A percentile compares a stretch with the other conserved stretches of the same genome.
Conservation (phyloP, 768 basidiomycete species). For the Xanthoconium stramineum region DNA sequence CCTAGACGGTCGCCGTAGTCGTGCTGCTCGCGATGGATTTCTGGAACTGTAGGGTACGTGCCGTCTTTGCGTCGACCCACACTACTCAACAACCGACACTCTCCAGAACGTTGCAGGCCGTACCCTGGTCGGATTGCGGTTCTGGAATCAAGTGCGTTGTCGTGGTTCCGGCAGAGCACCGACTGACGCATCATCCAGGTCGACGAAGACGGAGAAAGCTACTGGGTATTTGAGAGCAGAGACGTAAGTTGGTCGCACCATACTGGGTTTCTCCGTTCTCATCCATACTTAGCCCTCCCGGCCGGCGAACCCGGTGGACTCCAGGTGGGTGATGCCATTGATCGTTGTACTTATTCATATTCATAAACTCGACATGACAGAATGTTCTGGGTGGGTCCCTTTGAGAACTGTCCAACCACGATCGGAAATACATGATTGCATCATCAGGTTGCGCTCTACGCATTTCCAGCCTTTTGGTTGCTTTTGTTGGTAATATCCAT, state of each 20-base stretch:
- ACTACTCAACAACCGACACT: constrained; percentile 2
- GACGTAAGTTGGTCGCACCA: constrained; percentile 58
- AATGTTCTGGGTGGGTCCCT: constrained; percentile 82
- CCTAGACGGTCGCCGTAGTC: constrained; percentile 84
- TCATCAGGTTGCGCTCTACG: constrained; percentile 78
- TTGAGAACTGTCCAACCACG: constrained; percentile 4
- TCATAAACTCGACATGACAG: constrained; percentile 37
- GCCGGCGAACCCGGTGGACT: constrained; percentile 85
- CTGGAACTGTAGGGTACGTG: constrained; percentile 88
- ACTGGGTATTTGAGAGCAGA: constrained; percentile 97
- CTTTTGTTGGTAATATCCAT: constrained; percentile 85
- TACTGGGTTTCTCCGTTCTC: constrained; percentile 6
- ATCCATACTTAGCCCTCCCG: constrained; percentile 63
- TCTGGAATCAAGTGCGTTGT: constrained; percentile 84
- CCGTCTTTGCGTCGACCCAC: background rate
- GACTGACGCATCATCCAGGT: constrained; percentile 47
- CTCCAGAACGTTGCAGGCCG: constrained; percentile 88
- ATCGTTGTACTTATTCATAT: constrained; percentile 1
- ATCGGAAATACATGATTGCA: constrained; percentile 14
- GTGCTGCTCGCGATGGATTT: constrained; percentile 96
- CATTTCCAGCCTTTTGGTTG: constrained; percentile 86
- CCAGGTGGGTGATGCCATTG: constrained; percentile 53
- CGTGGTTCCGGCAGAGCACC: background rate
- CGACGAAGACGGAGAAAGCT: constrained; percentile 92
- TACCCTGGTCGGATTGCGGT: constrained; percentile 89